Evolutionary conservation across 768 basidiomycete species (phyloP).

Genomic region (Suillus hirtellus): DNA sequence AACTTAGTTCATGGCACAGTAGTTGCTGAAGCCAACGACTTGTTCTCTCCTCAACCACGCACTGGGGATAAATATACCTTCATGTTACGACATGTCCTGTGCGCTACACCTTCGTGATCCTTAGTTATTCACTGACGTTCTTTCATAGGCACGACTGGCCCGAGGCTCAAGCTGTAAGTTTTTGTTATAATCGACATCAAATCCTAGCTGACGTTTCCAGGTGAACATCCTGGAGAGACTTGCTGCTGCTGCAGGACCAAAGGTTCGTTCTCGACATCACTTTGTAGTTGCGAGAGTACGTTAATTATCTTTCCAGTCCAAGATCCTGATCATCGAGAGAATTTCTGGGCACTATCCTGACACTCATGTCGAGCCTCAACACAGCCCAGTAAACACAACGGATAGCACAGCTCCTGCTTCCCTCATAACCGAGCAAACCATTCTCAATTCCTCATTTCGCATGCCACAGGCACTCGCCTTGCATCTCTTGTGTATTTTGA

Average conservation of each 20-base stretch:
- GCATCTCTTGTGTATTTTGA: conserved; percentile 8
- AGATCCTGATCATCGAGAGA: conserved; percentile 10
- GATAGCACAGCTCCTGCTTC: neutral
- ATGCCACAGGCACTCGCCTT: neutral
- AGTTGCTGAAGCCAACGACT: conserved; percentile 40
- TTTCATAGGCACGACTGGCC: conserved; percentile 18
- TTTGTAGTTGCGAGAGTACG: neutral
- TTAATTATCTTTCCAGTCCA: conserved; percentile 1
- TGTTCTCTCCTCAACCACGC: conserved; percentile 38
- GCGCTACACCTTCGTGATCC: neutral
- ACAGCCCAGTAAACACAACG: neutral
- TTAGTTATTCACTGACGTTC: neutral
- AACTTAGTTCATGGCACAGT: conserved; percentile 34
- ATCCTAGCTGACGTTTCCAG: neutral
- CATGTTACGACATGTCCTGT: conserved; percentile 10
- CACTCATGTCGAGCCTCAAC: neutral
- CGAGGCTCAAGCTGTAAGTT: conserved; percentile 11
- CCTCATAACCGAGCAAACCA: neutral
- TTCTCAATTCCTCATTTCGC: neutral
- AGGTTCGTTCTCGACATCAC: neutral
- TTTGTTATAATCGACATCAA: neutral
- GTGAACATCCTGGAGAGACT: conserved; percentile 1
- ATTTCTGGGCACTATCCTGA: neutral
- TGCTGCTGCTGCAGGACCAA: conserved; percentile 8
- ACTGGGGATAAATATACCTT: neutral